Conservation (phyloP, 179 eudicot species). For the Silene noctiflora region DNA sequence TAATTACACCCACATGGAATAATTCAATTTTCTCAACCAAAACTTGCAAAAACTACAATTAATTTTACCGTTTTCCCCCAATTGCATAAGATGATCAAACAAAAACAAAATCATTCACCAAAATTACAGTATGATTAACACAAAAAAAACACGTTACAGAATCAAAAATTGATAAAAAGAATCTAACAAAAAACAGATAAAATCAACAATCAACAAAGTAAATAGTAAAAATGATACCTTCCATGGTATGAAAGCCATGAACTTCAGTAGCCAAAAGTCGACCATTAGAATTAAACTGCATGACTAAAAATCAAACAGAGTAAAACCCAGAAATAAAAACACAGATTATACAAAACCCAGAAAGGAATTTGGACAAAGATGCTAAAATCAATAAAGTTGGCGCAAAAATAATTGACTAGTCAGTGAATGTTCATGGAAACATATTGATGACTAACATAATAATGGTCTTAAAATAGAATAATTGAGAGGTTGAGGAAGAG, state of each 20-base stretch:
- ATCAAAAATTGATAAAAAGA: neutral
- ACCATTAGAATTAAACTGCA: constrained; percentile 28
- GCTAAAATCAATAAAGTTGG: constrained; percentile 1
- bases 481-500: constrained; percentile 15
- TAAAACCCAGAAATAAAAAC: constrained; percentile 1
- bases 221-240: constrained; percentile 30
- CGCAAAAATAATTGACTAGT: constrained; percentile 13
- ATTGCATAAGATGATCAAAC: constrained; percentile 5
- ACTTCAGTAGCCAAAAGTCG: constrained; percentile 50
- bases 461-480: constrained; percentile 1
- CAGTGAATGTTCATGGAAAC: constrained; percentile 5
- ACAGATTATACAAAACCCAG: constrained; percentile 4
- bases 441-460: neutral
- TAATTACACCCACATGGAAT: neutral
- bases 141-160: neutral
- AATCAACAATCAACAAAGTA: neutral
- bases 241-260: constrained; percentile 75
- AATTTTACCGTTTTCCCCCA: neutral
- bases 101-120: neutral
- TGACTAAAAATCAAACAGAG: neutral
- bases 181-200: neutral
- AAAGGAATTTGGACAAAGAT: neutral
- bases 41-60: neutral
- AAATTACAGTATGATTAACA: neutral
- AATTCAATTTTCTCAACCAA: constrained; percentile 10